Percentiles rank a stretch among this genome's conserved stretches.
Evolutionary conservation across 345 rosid species (phyloP).

Genomic region (Citrus medica): DNA sequence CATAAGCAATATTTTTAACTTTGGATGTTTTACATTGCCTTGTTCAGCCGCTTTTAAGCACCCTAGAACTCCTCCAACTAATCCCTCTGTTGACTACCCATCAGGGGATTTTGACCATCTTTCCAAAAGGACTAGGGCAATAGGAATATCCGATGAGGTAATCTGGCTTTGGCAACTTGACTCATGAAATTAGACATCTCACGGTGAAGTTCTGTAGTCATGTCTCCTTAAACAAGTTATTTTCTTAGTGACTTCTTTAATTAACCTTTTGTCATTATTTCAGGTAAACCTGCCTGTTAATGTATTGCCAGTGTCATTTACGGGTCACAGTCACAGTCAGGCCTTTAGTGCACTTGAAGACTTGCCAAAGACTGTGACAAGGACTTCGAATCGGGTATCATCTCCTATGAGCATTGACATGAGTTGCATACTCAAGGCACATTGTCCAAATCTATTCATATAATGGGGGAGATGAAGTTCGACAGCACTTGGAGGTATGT

Average conservation of each 20-base stretch:
- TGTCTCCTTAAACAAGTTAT: not conserved
- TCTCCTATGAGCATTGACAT: no score
- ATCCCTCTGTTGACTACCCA: constrained; percentile 77
- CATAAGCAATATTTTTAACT: no score
- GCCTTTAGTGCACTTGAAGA: constrained; percentile 75
- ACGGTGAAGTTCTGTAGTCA: not conserved
- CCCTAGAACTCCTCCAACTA: constrained; percentile 91
- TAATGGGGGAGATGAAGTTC: no score
- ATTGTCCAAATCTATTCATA: no score
- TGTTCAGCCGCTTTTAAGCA: constrained; percentile 73
- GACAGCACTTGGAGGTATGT: no score
- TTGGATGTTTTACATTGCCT: constrained; percentile 19
- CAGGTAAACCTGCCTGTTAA: constrained; percentile 83
- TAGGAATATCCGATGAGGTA: constrained; percentile 96
- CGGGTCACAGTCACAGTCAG: constrained; percentile 79
- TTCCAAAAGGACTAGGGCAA: constrained; percentile 84
- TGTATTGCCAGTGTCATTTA: constrained; percentile 77
- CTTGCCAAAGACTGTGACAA: constrained; percentile 68
- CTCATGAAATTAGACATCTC: not conserved
- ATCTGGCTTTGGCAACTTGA: constrained; percentile 5
- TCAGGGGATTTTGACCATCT: constrained; percentile 86
- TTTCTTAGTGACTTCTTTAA: constrained; percentile 4
- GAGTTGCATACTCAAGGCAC: no score
- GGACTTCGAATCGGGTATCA: constrained; percentile 56
- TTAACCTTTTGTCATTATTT: not conserved